Evolutionary conservation across 2,329 filamentous ascomycete genomes (phyloP).

Genomic region (Anisogramma anomala): DNA sequence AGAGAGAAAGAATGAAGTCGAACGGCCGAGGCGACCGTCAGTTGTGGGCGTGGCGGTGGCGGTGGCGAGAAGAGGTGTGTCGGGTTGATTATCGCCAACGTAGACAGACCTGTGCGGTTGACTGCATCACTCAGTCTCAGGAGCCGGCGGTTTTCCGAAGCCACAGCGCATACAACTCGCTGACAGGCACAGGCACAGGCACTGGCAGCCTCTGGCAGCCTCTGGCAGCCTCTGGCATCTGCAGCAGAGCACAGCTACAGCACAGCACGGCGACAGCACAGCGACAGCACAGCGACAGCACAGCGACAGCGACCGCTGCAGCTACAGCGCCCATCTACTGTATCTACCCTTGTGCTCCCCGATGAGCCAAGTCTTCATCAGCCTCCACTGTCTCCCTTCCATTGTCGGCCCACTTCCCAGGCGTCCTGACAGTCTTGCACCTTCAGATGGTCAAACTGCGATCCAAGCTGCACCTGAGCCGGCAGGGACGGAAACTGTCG

Average conservation of each 20-base stretch:
- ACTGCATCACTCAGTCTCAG: background rate
- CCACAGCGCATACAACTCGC: background rate
- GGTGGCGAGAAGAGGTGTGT: background rate
- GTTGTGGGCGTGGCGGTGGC: background rate
- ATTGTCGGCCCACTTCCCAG: background rate
- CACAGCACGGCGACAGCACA: no score
- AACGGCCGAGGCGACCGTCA: background rate
- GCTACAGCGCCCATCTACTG: background rate
- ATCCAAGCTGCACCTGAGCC: constrained; percentile 14
- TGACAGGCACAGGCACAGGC: no score
- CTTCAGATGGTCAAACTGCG: constrained; percentile 13
- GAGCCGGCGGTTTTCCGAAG: background rate
- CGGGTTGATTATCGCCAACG: background rate
- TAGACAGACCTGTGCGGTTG: background rate
- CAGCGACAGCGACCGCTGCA: no score
- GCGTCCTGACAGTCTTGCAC: no score
- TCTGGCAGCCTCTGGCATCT: no score
- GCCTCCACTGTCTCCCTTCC: background rate
- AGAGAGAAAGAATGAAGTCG: background rate
- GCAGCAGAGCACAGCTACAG: no score
- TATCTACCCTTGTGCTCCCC: background rate
- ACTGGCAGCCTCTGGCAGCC: no score
- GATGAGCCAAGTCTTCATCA: background rate
- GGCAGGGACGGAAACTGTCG: constrained; percentile 13
- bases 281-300: no score